Base-by-base conservation (phyloP, 352 stramenopile genomes). In the Halophytophthora polymorphica region DNA sequence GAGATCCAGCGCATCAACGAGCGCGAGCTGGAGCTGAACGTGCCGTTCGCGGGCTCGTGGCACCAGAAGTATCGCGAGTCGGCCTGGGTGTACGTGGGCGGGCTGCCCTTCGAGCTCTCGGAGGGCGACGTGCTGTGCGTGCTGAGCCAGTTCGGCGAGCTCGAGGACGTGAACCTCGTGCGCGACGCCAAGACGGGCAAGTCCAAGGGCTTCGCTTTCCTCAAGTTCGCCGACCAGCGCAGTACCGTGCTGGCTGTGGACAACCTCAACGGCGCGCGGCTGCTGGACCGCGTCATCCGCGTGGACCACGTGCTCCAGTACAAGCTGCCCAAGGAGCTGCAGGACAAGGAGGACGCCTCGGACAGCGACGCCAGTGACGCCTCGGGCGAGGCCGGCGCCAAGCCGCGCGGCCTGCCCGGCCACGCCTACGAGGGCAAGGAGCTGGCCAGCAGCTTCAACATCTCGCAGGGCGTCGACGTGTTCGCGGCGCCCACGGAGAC, bases 271-370 rank as follows among this genome's bases (percentile, higher is more conserved):
- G 92, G 95, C 39, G 84, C 70, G 29, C 66, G 82, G 55, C 58
- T 98, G 48, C 74, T 98, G 53, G 95, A 96, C 39, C 73, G 96
- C 38, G 93, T 90, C 18, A 64, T 99, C 19, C 79, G 96, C 29
- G 93, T 98, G 35, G 96, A 99, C 82, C 96, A 99, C 73, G 91
- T 98, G 37, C 92, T 98, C 53, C 96, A 98, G 58, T 99, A 99
- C 86, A 90, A 96, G 50, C 76, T 98, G 55, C 96, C 96, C 28
- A 95, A 95, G 56, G 83, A 94, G 50, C 69, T 96, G 15, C 89
- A 90, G 42, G 78, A 93, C 40, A 72, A 83, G 39, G 87, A 94
- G 49, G 77, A 87, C 45, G 73, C 62, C 18, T 63, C 77, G 53
- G 66, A 73, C 14, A 66, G 76, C 3, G 45, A 53, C 17, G 58